Percentiles rank a stretch among this genome's conserved stretches.
Conservation (phyloP, 805 yeast genomes). For the Cyberlindnera maritima region DNA sequence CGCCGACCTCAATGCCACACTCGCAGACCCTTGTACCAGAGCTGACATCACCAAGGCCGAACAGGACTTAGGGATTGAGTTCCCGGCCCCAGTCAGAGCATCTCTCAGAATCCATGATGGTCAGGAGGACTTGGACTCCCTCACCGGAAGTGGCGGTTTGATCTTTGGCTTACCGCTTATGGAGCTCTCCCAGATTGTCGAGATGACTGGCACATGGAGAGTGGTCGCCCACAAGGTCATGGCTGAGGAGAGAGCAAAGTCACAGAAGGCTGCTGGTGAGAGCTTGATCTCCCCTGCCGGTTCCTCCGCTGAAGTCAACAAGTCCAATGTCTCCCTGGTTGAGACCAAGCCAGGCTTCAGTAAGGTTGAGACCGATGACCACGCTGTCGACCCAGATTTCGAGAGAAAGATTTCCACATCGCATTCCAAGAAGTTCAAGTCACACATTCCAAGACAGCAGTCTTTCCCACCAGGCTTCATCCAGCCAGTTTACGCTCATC, state of each 20-base stretch:
- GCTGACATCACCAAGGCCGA: slow-evolving; percentile 83
- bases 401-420: slow-evolving; percentile 22
- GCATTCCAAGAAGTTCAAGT: slow-evolving; percentile 34
- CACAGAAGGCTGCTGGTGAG: slow-evolving; percentile 18
- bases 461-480: slow-evolving; percentile 77
- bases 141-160: slow-evolving; percentile 67
- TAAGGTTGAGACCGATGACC: slow-evolving; percentile 10
- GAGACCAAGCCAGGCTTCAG: slow-evolving; percentile 31
- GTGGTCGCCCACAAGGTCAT: slow-evolving; percentile 51
- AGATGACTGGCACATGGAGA: slow-evolving; percentile 85
- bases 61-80: slow-evolving; percentile 65
- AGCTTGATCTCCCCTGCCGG: slow-evolving; percentile 27
- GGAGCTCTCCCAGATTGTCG: slow-evolving; percentile 76
- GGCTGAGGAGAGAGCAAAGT: slow-evolving; percentile 24
- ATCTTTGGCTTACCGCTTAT: slow-evolving; percentile 77
- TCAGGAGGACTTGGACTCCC: slow-evolving; percentile 74
- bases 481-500: slow-evolving; percentile 79
- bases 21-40: slow-evolving; percentile 75
- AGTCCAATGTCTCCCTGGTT: slow-evolving; percentile 22
- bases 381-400: slow-evolving; percentile 19
- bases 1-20: slow-evolving; percentile 77
- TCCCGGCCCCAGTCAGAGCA: slow-evolving; percentile 83
- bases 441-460: slow-evolving; percentile 49
- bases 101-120: slow-evolving; percentile 86
- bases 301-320: slow-evolving; percentile 22